Base-by-base conservation (phyloP, 768 basidiomycete species). In the Kwoniella mangroviensis region DNA sequence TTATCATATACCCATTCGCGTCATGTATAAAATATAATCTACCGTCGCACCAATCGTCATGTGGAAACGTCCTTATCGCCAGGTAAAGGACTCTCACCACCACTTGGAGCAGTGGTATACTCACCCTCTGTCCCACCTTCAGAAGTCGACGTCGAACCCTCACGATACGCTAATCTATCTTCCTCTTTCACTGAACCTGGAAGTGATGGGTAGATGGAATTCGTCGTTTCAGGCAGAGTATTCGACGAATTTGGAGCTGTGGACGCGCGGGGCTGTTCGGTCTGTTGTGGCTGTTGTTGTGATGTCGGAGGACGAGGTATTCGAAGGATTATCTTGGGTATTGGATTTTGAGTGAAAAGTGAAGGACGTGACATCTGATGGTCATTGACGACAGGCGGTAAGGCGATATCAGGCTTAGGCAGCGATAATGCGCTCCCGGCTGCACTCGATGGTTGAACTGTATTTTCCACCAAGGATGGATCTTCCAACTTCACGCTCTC, bases 91-190 rank as follows among this genome's bases (percentile, higher is more conserved):
- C 65, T 59, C 13, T 58, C 65, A n/a, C n/a, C 65, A 11, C 69
- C 72, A 57, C 75, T 72, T 19, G 43, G 40, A n/a, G 75, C 75
- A 49, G 58, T 72, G 11, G 62, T 58, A 53, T 76, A 76, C 49
- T 72, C 75, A 9, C 55, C 43, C n/a, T 60, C 72, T 43, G 65
- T 66, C 17, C 42, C 68, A 22, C 70, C 68, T 58, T 71, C 66
- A 22, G 70, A 57, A 9, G 70, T 60, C 7, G 68, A 69, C 1
- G 71, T 58, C 19, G 74, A 72, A 9, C 59, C 54, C 45, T 75
- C 74, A 12, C 74, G 65, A 64, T 75, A 75, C 19, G 28, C 68
- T 45, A 51, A n/a, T 1, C 68, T 34, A 6, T 68, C 40, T 17
- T 56, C 53, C 9, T 19, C 5, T n/a, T 19, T 63, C 11, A 26